These are phyloP conservation scores for Chernovozyma aurita DNA, from an alignment of 1,139 yeast genomes.

Conservation along the genomic window DNA sequence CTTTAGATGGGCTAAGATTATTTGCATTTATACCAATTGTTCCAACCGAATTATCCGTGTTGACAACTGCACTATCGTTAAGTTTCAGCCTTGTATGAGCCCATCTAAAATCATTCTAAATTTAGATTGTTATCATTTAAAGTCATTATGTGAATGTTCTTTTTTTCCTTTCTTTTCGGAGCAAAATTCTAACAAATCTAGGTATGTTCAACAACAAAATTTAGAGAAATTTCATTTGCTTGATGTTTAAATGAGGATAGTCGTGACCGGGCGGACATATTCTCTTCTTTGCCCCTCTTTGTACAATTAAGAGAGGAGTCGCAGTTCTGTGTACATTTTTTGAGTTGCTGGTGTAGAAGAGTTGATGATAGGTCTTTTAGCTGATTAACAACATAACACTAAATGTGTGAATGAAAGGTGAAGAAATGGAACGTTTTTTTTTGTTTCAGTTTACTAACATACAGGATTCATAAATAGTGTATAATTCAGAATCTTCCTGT, in stretches of 20 bases:
- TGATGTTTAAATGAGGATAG: slow-evolving; percentile 49
- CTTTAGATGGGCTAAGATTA: slow-evolving; percentile 66
- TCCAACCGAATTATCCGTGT: slow-evolving; percentile 74
- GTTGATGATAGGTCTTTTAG: slow-evolving; percentile 69
- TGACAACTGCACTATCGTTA: slow-evolving; percentile 74
- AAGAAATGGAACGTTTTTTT: too few relatives aligned
- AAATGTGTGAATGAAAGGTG: background rate
- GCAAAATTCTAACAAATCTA: slow-evolving; percentile 21
- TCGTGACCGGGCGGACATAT: slow-evolving; percentile 83
- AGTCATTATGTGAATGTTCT: too few relatives aligned
- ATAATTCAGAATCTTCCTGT: slow-evolving; percentile 7
- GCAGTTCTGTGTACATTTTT: slow-evolving; percentile 66
- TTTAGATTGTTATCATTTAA: background rate
- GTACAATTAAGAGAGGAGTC: slow-evolving; percentile 53
- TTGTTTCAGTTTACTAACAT: slow-evolving; percentile 16
- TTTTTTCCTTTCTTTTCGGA: background rate
- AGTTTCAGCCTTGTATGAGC: slow-evolving; percentile 90
- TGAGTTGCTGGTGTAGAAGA: slow-evolving; percentile 48
- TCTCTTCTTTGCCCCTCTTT: slow-evolving; percentile 45
- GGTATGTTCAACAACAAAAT: too few relatives aligned
- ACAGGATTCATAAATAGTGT: slow-evolving; percentile 10
- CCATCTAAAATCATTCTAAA: slow-evolving; percentile 7
- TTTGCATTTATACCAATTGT: slow-evolving; percentile 74
- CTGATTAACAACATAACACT: background rate
- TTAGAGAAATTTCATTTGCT: slow-evolving; percentile 8